Evolutionary conservation across 2,329 filamentous ascomycete genomes (phyloP).

Genomic region (Phoma sp.): DNA sequence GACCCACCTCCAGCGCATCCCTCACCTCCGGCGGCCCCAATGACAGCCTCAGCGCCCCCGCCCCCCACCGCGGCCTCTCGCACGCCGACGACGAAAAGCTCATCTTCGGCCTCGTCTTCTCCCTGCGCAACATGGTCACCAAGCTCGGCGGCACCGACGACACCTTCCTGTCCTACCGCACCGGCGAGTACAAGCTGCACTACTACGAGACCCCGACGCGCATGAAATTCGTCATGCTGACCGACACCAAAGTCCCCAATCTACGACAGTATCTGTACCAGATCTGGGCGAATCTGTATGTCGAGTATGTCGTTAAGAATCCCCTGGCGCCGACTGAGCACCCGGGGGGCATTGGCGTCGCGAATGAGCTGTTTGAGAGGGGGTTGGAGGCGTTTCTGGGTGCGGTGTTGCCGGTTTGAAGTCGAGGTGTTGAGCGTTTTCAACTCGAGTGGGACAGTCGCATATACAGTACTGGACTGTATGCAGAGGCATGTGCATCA

Average conservation of each 20-base stretch:
- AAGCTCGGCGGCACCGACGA: constrained; percentile 94
- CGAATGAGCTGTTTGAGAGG: constrained; percentile 69
- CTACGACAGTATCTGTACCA: constrained; percentile 95
- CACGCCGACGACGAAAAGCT: constrained; percentile 90
- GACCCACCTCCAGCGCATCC: constrained; percentile 58
- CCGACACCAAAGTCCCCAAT: constrained; percentile 85
- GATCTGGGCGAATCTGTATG: constrained; percentile 97
- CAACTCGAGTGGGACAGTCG: too few relatives aligned
- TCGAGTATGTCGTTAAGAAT: constrained; percentile 82
- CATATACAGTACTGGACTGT: too few relatives aligned
- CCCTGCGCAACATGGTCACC: constrained; percentile 92
- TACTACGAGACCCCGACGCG: constrained; percentile 98
- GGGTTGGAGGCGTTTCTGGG: constrained; percentile 79
- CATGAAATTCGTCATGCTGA: constrained; percentile 95
- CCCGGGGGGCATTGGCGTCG: constrained; percentile 65
- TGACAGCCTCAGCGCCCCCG: constrained; percentile 39
- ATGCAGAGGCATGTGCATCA: too few relatives aligned
- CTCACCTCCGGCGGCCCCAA: constrained; percentile 37
- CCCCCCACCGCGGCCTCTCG: constrained; percentile 46
- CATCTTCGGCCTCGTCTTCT: constrained; percentile 96
- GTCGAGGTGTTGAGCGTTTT: too few relatives aligned
- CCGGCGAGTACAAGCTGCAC: constrained; percentile 95
- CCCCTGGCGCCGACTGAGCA: constrained; percentile 68
- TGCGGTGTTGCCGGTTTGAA: constrained; percentile 43
- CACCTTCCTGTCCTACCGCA: constrained; percentile 90